Base-by-base conservation (phyloP, 2,329 filamentous ascomycete species). In the Alternaria incomplexa region DNA sequence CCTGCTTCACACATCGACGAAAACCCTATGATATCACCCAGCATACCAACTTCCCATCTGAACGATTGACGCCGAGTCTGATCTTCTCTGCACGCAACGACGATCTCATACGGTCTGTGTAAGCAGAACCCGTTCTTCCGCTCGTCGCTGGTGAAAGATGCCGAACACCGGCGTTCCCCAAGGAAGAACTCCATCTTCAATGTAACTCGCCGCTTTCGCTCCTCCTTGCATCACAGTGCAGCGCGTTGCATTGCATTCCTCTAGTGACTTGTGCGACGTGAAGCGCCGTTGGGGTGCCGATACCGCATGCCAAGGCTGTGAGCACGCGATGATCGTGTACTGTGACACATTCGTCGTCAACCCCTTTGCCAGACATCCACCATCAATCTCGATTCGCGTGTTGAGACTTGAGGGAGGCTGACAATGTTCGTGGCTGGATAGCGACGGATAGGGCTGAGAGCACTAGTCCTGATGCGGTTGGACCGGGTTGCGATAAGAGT, bases 391-490 rank as follows among this genome's bases (percentile, higher is more conserved):
- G 30, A 40, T 28, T 36, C 30, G 30, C 9, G 17, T 36, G 22
- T 23, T 40, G 30, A 40, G 48, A 40, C 30, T 36, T 23, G 9
- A 11, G 5, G 11, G 30, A 25, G 13, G 48, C 20, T 52, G 48
- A 40, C 3, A 25, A 40, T 32, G 48, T 4, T 40, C 5, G 15
- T 36, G 48, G 48, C 48, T 52, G 48, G 48, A 52, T 40, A 23
- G 30, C 28, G 26, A 28, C 52, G 58, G 58, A 55, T 61, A 40
- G 25, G 52, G 58, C 58, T 56, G 58, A 56, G 36, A 20, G 8
- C 45, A 13, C 43, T 51, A 45, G 45, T n/a, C 13, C 23, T 3
- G n/a, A 23, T 17, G 3, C 22, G 10, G 53, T 56, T 56, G 36
- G 40, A 25, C 10, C 6, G 11, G n/a, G 20, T 26, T 40, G 40